phyloP scores from a whole-genome alignment of 139 green algal genomes.

The Edaphochlamys debaryana region DNA sequence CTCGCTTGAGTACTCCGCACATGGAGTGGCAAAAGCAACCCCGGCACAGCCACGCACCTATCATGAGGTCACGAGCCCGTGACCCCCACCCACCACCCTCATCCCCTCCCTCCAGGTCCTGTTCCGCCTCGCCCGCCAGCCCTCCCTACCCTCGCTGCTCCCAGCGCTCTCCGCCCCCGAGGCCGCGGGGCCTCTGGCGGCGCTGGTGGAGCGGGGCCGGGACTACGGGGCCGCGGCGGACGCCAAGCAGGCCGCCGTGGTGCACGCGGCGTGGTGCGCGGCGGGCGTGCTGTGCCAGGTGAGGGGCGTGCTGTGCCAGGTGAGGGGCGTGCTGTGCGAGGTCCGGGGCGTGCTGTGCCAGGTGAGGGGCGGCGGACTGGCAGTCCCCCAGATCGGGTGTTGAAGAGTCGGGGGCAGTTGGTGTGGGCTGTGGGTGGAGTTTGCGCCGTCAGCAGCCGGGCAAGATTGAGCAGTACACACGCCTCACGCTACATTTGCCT shows the following conservation, averaged over 20 bases:
- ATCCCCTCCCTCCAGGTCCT: conserved; percentile 5
- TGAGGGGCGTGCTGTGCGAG: conserved; percentile 6
- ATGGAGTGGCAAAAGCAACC: no score
- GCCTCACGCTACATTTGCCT: no score
- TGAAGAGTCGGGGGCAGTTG: no score
- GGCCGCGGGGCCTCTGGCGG: not conserved
- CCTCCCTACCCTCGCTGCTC: not conserved
- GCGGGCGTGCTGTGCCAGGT: conserved; percentile 18
- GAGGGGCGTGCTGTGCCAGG: conserved; percentile 4
- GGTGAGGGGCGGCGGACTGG: not conserved
- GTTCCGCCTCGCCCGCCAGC: not conserved
- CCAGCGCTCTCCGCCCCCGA: not conserved
- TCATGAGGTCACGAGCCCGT: no score
- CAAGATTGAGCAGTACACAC: no score
- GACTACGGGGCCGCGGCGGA: not conserved
- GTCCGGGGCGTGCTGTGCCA: conserved; percentile 7
- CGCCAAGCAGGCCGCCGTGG: not conserved
- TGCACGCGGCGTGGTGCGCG: conserved; percentile 10
- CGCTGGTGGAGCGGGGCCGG: not conserved
- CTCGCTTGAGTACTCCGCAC: no score
- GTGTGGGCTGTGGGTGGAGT: no score
- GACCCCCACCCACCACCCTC: no score
- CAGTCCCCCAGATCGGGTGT: no score
- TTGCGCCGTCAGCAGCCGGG: no score
- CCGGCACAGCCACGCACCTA: no score